These are phyloP conservation scores for Coriolopsis trogii DNA, from an alignment of 1,284 basidiomycete species.

Conservation along the genomic window DNA sequence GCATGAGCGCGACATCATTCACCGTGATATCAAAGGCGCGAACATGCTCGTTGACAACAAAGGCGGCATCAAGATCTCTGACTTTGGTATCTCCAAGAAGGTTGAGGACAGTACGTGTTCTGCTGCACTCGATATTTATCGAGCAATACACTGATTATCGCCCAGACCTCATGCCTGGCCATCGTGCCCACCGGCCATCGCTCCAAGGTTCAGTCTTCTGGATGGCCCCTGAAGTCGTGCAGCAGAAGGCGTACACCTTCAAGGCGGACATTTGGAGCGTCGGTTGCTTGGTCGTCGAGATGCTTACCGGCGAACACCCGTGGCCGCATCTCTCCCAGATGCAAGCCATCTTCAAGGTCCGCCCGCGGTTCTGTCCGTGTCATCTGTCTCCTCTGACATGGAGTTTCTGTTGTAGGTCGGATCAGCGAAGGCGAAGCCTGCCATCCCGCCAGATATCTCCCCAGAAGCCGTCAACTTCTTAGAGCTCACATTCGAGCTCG, in stretches of 20 bases:
- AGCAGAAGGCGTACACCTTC: constrained; percentile 90
- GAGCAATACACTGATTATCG: no score
- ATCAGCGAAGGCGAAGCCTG: constrained; percentile 73
- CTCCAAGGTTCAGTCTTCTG: constrained; percentile 98
- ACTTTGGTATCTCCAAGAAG: constrained; percentile 99
- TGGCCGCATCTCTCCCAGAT: constrained; percentile 99
- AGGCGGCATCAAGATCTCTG: constrained; percentile 97
- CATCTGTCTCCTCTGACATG: neutral
- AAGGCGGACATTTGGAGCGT: constrained; percentile 99
- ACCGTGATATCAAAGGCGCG: constrained; percentile 98
- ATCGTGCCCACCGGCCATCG: constrained; percentile 85
- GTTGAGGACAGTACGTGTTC: constrained; percentile 85
- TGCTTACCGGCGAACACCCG: constrained; percentile 97
- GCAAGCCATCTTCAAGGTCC: constrained; percentile 95
- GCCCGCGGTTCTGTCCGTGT: neutral
- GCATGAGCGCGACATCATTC: constrained; percentile 94
- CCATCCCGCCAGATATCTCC: constrained; percentile 88
- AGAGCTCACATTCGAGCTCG: constrained; percentile 81
- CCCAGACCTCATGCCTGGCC: constrained; percentile 77
- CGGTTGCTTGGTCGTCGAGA: constrained; percentile 96
- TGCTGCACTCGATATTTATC: no score
- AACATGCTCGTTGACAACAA: constrained; percentile 99
- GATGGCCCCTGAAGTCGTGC: constrained; percentile 99
- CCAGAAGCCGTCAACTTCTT: constrained; percentile 86
- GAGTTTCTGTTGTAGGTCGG: constrained; percentile 69